Conservation (phyloP, 257 asterid genomes). For the Solanum megistacrolobum region DNA sequence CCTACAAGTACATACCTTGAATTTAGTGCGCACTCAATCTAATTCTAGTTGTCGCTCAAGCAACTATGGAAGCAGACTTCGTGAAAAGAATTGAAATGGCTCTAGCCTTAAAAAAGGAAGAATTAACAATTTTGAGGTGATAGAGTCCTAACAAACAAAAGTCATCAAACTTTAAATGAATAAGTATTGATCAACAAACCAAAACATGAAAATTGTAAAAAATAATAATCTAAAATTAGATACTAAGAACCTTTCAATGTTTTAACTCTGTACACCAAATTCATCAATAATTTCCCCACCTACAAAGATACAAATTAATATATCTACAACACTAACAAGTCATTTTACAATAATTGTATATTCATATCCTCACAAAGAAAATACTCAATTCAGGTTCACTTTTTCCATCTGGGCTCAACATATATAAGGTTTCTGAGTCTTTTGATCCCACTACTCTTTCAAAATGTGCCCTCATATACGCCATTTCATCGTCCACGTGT, state of each 20-base stretch:
- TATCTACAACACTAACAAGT: background rate
- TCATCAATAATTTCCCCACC: background rate
- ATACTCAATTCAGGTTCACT: slow-evolving; percentile 85
- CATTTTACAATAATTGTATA: background rate
- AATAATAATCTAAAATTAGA: background rate
- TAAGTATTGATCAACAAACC: background rate
- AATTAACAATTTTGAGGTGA: background rate
- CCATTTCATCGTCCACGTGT: slow-evolving; percentile 50
- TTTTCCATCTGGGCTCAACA: slow-evolving; percentile 84
- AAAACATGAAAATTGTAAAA: background rate
- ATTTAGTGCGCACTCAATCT: background rate
- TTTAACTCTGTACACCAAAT: background rate
- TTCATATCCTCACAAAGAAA: slow-evolving; percentile 67
- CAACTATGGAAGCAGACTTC: background rate
- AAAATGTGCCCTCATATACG: slow-evolving; percentile 70
- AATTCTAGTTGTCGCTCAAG: too few relatives aligned
- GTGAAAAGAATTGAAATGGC: background rate
- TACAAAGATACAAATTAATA: background rate
- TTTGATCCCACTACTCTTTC: slow-evolving; percentile 66
- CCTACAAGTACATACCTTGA: background rate
- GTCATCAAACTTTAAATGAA: background rate
- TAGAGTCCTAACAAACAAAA: background rate
- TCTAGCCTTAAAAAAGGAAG: background rate
- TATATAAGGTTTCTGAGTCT: slow-evolving; percentile 79
- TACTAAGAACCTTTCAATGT: background rate